These are phyloP conservation scores for Umbellularia californica DNA, from an alignment of 164 flowering plant species.

Conservation along the genomic window DNA sequence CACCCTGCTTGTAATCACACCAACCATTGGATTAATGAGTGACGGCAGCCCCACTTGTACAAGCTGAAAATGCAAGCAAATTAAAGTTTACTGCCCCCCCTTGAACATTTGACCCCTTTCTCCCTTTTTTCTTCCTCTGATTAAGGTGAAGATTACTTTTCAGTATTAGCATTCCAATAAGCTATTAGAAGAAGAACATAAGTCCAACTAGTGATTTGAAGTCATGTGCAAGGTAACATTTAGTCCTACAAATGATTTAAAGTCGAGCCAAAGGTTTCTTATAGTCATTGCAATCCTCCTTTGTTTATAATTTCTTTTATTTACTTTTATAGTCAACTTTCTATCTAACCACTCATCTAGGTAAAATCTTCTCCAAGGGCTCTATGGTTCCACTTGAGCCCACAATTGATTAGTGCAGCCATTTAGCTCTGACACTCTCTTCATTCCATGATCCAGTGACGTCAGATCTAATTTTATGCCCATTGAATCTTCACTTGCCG, in stretches of 20 bases:
- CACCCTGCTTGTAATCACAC: not conserved
- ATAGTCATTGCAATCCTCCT: not conserved
- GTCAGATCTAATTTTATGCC: too few relatives aligned
- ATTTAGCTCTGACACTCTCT: too few relatives aligned
- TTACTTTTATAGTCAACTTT: not conserved
- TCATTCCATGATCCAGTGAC: too few relatives aligned
- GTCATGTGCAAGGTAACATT: not conserved
- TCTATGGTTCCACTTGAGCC: too few relatives aligned
- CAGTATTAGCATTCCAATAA: not conserved
- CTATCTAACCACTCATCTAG: not conserved
- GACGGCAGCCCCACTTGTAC: not conserved
- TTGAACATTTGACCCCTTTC: not conserved
- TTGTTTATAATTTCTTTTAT: not conserved
- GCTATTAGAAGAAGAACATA: not conserved
- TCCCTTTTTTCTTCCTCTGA: not conserved
- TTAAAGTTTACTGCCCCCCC: not conserved
- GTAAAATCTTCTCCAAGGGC: not conserved
- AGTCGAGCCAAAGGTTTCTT: not conserved
- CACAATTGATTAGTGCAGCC: too few relatives aligned
- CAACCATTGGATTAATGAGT: not conserved
- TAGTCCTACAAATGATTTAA: not conserved
- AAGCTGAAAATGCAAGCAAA: not conserved
- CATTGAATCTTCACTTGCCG: too few relatives aligned
- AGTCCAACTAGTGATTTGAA: not conserved
- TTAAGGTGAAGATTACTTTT: not conserved